phyloP scores from a whole-genome alignment of 2,329 filamentous ascomycete genomes.

The Diaporthe sp. region DNA sequence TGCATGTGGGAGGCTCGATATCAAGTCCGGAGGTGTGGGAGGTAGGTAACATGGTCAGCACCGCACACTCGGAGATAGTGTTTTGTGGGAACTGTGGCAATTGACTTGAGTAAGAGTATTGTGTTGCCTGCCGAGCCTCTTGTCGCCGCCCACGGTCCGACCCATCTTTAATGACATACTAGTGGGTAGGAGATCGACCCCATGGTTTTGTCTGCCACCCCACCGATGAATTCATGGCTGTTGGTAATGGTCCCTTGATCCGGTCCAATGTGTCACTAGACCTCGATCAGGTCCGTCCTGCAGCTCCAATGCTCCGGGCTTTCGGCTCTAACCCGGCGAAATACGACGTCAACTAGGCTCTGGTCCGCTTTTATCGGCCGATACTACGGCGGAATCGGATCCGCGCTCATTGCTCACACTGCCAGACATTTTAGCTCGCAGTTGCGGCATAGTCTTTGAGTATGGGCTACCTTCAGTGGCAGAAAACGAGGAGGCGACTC shows the following conservation, averaged over 20 bases:
- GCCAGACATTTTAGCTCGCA: not conserved
- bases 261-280: not conserved
- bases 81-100: constrained; percentile 2
- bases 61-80: not conserved
- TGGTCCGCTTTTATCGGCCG: not conserved
- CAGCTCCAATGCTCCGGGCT: not conserved
- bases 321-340: not conserved
- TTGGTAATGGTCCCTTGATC: not conserved
- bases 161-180: constrained; percentile 8
- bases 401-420: no score
- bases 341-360: not conserved
- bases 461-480: no score
- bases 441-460: not conserved
- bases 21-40: not conserved
- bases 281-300: not conserved
- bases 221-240: constrained; percentile 28
- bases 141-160: not conserved
- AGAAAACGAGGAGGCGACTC: no score
- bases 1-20: not conserved
- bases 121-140: not conserved
- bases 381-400: not conserved
- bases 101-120: constrained; percentile 3
- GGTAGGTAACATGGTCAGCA: not conserved
- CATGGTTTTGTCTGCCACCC: constrained; percentile 3
- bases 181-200: constrained; percentile 19